A percentile compares a stretch with the other conserved stretches of the same genome.
These are phyloP conservation scores for Botrytis pseudocinerea DNA, from an alignment of 2,329 filamentous ascomycete genomes.

Conservation along the genomic window DNA sequence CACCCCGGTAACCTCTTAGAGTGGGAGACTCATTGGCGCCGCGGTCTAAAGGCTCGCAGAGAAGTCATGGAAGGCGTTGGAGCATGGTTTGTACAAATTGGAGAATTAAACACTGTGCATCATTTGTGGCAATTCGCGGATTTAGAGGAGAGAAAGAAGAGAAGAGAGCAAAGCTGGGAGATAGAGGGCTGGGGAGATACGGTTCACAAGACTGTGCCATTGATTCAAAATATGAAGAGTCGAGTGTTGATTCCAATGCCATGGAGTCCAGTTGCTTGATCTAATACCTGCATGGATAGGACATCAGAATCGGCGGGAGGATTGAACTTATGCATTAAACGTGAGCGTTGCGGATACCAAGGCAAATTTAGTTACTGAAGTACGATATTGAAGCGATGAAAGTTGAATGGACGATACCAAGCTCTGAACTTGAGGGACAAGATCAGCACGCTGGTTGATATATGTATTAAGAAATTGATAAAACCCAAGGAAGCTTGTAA, in stretches of 20 bases:
- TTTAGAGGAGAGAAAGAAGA: slow-evolving; percentile 85
- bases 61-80: slow-evolving; percentile 99
- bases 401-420: slow-evolving; percentile 1
- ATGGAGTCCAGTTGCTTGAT: slow-evolving; percentile 80
- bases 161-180: slow-evolving; percentile 92
- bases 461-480: slow-evolving; percentile 3
- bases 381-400: slow-evolving; percentile 5
- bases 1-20: slow-evolving; percentile 94
- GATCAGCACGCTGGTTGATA: slow-evolving; percentile 36
- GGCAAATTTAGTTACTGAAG: slow-evolving; percentile 1
- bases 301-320: neutral
- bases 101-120: slow-evolving; percentile 95
- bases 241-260: slow-evolving; percentile 90
- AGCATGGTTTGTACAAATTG: slow-evolving; percentile 98
- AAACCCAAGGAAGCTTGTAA: neutral
- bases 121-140: slow-evolving; percentile 99
- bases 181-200: slow-evolving; percentile 96
- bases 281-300: neutral
- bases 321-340: neutral
- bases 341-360: slow-evolving; percentile 13
- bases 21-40: slow-evolving; percentile 98
- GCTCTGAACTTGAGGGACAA: neutral
- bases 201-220: slow-evolving; percentile 95
- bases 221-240: slow-evolving; percentile 97
- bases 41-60: slow-evolving; percentile 82